A percentile compares a stretch with the other conserved stretches of the same genome.
Conservation (phyloP, 208 protist genomes). For the Trypanosoma platydactyli region DNA sequence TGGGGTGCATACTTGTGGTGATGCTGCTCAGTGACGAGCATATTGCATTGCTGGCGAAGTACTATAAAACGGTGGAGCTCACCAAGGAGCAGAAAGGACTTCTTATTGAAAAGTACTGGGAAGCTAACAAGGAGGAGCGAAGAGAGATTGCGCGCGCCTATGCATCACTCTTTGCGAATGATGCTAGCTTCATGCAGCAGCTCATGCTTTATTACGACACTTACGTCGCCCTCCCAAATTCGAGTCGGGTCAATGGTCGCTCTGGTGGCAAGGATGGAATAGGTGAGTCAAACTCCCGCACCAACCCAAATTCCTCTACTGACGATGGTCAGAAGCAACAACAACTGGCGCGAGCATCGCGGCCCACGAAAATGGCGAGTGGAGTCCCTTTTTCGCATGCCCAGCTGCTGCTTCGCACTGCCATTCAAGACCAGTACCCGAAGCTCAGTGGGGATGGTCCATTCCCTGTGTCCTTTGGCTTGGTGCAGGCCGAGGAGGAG, state of each 20-base stretch:
- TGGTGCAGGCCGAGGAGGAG: conserved; percentile 57
- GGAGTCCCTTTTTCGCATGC: conserved; percentile 40
- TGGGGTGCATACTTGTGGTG: not conserved
- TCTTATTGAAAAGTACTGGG: conserved; percentile 75
- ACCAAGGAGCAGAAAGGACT: conserved; percentile 59
- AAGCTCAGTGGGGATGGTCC: conserved; percentile 68
- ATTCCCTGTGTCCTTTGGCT: conserved; percentile 63
- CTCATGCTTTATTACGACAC: conserved; percentile 66
- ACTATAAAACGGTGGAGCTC: conserved; percentile 66
- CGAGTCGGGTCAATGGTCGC: not conserved
- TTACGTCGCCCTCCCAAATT: conserved; percentile 1
- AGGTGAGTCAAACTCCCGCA: not conserved
- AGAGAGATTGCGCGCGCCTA: conserved; percentile 73
- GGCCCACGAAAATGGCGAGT: conserved; percentile 1
- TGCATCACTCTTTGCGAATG: conserved; percentile 60
- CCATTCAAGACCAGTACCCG: conserved; percentile 79
- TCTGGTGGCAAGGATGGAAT: not conserved
- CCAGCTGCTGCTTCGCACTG: conserved; percentile 74
- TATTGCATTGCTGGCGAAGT: conserved; percentile 57
- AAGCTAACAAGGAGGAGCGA: conserved; percentile 57
- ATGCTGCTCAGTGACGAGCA: conserved; percentile 67
- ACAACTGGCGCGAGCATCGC: not conserved
- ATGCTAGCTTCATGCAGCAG: conserved; percentile 72
- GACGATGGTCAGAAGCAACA: conserved; percentile 5
- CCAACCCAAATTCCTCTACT: not conserved